Conservation (phyloP, 2,329 filamentous ascomycete species). For the Cercospora zeae-maydis region DNA sequence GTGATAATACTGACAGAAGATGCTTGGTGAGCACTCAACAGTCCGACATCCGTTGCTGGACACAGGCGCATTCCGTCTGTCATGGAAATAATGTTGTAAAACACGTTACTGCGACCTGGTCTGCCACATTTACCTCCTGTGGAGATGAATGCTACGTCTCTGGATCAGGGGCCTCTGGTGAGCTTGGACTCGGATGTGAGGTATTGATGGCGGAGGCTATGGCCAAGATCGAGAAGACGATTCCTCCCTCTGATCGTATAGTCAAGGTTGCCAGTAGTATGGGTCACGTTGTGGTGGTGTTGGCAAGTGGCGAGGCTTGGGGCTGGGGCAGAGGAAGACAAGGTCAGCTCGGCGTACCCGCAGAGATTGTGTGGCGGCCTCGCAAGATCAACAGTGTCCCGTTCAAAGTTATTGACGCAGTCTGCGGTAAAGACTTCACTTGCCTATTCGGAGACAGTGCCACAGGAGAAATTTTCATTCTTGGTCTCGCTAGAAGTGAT, state of each 20-base stretch:
- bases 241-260: slow-evolving; percentile 57
- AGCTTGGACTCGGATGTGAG: slow-evolving; percentile 60
- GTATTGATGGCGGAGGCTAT: slow-evolving; percentile 36
- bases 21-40: slow-evolving; percentile 27
- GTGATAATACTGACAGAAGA: slow-evolving; percentile 54
- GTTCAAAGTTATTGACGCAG: slow-evolving; percentile 64
- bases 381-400: slow-evolving; percentile 55
- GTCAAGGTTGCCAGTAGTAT: slow-evolving; percentile 68
- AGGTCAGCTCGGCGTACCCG: slow-evolving; percentile 69
- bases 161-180: slow-evolving; percentile 67
- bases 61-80: background rate
- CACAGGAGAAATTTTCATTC: slow-evolving; percentile 59
- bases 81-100: background rate
- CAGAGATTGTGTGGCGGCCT: slow-evolving; percentile 56
- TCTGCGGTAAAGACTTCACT: slow-evolving; percentile 84
- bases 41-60: background rate
- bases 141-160: slow-evolving; percentile 54
- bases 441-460: slow-evolving; percentile 58
- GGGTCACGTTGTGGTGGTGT: slow-evolving; percentile 70
- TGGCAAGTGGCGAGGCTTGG: slow-evolving; percentile 72
- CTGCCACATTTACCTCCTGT: slow-evolving; percentile 62
- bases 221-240: slow-evolving; percentile 58
- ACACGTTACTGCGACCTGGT: slow-evolving; percentile 67
- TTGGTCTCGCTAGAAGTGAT: slow-evolving; percentile 78
- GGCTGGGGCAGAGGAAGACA: slow-evolving; percentile 89